Percentiles rank a stretch among this genome's conserved stretches.
These are phyloP conservation scores for Coriaria nepalensis DNA, from an alignment of 306 rosid genomes.

Conservation along the genomic window DNA sequence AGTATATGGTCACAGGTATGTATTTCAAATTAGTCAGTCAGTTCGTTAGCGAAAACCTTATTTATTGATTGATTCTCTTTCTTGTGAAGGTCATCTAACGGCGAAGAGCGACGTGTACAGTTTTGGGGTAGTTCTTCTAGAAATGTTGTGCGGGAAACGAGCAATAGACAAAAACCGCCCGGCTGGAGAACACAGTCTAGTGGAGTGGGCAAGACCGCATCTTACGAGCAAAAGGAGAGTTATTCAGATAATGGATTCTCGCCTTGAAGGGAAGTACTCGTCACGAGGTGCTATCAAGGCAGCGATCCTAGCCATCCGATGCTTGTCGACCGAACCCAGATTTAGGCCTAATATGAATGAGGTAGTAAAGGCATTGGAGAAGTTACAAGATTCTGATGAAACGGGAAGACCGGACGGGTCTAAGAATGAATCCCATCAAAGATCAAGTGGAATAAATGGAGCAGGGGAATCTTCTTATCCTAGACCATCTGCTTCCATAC, in stretches of 20 bases:
- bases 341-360: constrained; percentile 69
- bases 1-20: constrained; percentile 91
- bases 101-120: constrained; percentile 85
- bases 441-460: constrained; percentile 11
- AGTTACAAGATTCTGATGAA: constrained; percentile 37
- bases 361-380: constrained; percentile 56
- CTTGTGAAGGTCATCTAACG: constrained; percentile 72
- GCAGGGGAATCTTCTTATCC: constrained; percentile 16
- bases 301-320: constrained; percentile 51
- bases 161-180: constrained; percentile 84
- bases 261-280: constrained; percentile 67
- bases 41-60: no score
- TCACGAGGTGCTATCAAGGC: constrained; percentile 45
- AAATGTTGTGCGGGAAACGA: constrained; percentile 68
- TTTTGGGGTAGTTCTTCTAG: constrained; percentile 88
- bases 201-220: constrained; percentile 90
- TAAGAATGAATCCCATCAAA: constrained; percentile 14
- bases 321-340: constrained; percentile 59
- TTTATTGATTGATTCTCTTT: not conserved
- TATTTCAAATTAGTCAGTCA: not conserved
- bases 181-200: constrained; percentile 54
- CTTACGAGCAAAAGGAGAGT: constrained; percentile 65
- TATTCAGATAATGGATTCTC: constrained; percentile 63
- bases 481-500: constrained; percentile 22
- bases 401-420: constrained; percentile 15